Conservation (phyloP, 805 yeast genomes). For the Candida loeiensis region DNA sequence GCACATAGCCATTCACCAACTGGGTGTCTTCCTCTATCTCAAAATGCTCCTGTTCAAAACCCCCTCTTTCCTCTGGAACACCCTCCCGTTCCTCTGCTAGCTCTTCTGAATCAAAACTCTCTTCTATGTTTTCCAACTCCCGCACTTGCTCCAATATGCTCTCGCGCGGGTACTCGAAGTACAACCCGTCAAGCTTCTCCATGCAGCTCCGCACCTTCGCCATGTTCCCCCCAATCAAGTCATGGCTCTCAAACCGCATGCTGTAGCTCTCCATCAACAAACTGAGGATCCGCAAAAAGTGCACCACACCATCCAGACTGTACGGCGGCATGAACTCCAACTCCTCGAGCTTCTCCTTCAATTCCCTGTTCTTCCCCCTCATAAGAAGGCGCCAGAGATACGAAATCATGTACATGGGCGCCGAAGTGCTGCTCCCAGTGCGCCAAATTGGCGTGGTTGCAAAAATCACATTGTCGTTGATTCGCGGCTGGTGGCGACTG, state of each 20-base stretch:
- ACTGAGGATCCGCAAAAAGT: constrained; percentile 33
- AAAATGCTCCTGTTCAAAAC: not conserved
- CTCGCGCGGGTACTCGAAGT: constrained; percentile 25
- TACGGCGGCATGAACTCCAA: constrained; percentile 43
- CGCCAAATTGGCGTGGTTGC: constrained; percentile 36
- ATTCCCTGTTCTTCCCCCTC: constrained; percentile 30
- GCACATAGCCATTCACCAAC: too few relatives aligned
- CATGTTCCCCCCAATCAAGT: constrained; percentile 7
- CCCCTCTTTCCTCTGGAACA: too few relatives aligned
- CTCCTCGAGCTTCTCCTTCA: constrained; percentile 34
- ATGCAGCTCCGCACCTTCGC: not conserved
- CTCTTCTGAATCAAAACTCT: not conserved
- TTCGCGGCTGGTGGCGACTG: constrained; percentile 11
- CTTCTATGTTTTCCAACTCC: too few relatives aligned
- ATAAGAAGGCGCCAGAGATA: constrained; percentile 42
- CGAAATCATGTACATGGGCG: constrained; percentile 40
- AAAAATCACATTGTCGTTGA: constrained; percentile 3
- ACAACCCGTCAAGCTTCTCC: constrained; percentile 20
- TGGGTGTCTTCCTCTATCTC: too few relatives aligned
- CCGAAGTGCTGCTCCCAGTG: constrained; percentile 36
- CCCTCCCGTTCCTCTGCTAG: not conserved
- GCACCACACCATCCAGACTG: constrained; percentile 37
- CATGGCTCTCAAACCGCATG: constrained; percentile 5
- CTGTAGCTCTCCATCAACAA: constrained; percentile 6
- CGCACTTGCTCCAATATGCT: constrained; percentile 12